Conservation (phyloP, 1,284 basidiomycete species). For the Cryptococcus depauperatus region DNA sequence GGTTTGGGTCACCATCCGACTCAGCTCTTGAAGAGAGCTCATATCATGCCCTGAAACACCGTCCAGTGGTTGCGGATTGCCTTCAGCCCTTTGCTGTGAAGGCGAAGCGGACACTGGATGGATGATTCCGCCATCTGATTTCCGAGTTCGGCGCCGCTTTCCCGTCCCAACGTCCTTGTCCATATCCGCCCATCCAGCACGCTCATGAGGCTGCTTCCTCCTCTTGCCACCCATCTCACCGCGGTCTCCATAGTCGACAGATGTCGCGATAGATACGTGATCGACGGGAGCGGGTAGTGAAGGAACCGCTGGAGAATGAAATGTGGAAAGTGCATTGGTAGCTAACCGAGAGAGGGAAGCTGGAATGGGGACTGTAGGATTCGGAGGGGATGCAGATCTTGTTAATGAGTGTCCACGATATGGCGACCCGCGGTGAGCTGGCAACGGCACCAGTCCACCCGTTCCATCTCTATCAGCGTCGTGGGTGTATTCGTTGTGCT, state of each 20-base stretch:
- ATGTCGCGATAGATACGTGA: not conserved
- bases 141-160: constrained; percentile 1
- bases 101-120: not conserved
- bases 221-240: constrained; percentile 44
- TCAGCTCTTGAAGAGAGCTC: constrained; percentile 12
- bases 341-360: constrained; percentile 7
- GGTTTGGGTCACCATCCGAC: constrained; percentile 7
- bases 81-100: not conserved
- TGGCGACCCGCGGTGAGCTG: no score
- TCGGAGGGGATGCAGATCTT: constrained; percentile 9
- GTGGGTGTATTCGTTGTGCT: not conserved
- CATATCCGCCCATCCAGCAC: constrained; percentile 42
- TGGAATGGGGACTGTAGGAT: constrained; percentile 11
- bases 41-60: constrained; percentile 2
- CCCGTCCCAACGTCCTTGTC: constrained; percentile 14
- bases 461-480: no score
- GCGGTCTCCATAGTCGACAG: constrained; percentile 9
- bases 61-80: not conserved
- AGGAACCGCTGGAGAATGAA: constrained; percentile 4
- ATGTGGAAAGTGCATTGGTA: not conserved
- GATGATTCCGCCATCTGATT: not conserved
- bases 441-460: no score
- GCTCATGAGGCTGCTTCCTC: constrained; percentile 33
- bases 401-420: no score
- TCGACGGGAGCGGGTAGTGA: constrained; percentile 1